Evolutionary conservation across 208 protist genomes (phyloP), one percentile per base, ranked within the genome.

Genomic region (Leishmania amazonensis): DNA sequence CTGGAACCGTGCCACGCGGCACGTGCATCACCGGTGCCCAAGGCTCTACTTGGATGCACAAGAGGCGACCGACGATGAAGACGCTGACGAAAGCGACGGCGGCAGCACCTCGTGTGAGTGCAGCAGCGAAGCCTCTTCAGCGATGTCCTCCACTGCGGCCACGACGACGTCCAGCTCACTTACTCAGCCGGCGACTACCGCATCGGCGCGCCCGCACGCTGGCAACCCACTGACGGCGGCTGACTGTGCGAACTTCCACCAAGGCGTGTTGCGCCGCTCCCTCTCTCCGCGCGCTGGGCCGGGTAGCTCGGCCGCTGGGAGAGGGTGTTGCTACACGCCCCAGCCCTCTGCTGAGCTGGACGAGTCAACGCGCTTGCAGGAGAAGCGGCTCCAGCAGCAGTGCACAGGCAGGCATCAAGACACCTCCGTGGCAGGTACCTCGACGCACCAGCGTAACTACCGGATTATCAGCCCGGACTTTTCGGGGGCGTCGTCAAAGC

Each of bases 21-120:
- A 91, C 80, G 88, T 91, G 24, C 85, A 88, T 73, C 88, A 91
- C 73, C 85, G 88, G 28, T 91, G 88, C 83, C 85, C 85, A 8
- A 85, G 84, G 81, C 83, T 91, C 38, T 85, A 89, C 81, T 84
- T 91, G 28, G 83, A 91, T 81, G 83, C 84, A 6, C 73, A 75
- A 28, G 78, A 80, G 76, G 81, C 77, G 73, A 83, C 79, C 9
- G 87, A 90, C 42, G 83, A 87, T 40, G 83, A 85, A 31, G 81
- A 85, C 5, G 83, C 83, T 5, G 78, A 81, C 31, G 81, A 72
- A 40, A 74, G 73, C 1, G 79, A 81, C 8, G 68, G 68, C 28
- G 74, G 78, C 81, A 77, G 75, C 54, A 60, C 28, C 38, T 58
- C 74, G 5, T 40, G 45, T 35, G 76, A 68, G 49, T 58, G 76